Base-by-base conservation (phyloP, 441 rosid genomes). In the Syzygium malaccense region DNA sequence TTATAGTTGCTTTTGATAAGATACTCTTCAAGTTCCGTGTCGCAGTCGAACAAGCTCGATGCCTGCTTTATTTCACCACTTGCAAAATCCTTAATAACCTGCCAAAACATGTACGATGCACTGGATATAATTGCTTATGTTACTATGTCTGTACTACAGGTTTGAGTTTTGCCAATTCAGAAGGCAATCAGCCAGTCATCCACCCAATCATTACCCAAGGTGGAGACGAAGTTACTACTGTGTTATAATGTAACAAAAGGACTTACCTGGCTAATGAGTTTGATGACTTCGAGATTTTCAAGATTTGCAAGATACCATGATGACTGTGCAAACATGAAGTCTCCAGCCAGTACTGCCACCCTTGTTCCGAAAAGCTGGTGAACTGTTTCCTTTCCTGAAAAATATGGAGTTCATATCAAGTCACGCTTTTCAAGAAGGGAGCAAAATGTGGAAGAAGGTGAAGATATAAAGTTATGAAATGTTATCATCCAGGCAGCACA, bases 41-140 rank as follows among this genome's bases (percentile, higher is more conserved):
- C 95, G 58, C 98, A 96, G 87, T 98, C 98, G 45, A 98, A 97
- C 91, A 98, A 91, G 90, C 96, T 95, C 6, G 99, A 96, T 64
- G 98, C 98, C 90, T 98, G 99, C 95, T 95, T 97, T 91, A 98
- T 98, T 95, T 98, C 99, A 88, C 98, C 98, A 84, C 99, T 98
- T 0, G 99, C 99, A 86, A 98, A 97, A 91, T 98, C 99, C 93
- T 98, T 97, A 88, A 97, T 98, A 58, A 98, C 99, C 98, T 97
- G 95, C 85, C 53, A 84, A 48, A 57, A 17, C 41, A 60, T 33
- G 84, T 14, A 25, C 84, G 45, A 78, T 6, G 84, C 14, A 54
- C 55, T 53, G 33, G 86, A n/a, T 86, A 80, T 71, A 85, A 60
- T 32, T 45, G 32, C 55, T 37, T 32, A 51, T 33, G 55, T 20